Conservation (phyloP, 768 basidiomycete species). For the Leccinum uliginosum region DNA sequence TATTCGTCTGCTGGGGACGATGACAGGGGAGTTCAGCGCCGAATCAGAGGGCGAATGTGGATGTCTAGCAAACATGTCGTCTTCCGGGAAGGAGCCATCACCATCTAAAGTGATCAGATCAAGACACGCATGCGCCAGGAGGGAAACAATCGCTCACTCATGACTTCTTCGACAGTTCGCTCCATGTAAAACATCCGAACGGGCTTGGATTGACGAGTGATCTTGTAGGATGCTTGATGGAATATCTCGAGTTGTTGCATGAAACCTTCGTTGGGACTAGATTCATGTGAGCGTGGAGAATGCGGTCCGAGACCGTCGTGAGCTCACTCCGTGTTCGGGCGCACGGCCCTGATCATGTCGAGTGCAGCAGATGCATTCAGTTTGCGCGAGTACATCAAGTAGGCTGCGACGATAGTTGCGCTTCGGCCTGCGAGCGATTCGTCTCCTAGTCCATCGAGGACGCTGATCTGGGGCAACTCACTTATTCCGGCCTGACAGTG, state of each 20-base stretch:
- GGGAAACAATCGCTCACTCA: slow-evolving; percentile 52
- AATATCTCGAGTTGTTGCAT: slow-evolving; percentile 77
- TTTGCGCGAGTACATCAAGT: slow-evolving; percentile 73
- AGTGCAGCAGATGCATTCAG: slow-evolving; percentile 60
- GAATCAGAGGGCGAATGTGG: slow-evolving; percentile 65
- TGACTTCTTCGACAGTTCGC: slow-evolving; percentile 64
- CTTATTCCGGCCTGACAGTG: slow-evolving; percentile 91
- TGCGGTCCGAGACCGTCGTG: neutral
- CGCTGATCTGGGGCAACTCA: slow-evolving; percentile 36
- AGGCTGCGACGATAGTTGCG: slow-evolving; percentile 81
- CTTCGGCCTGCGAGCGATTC: slow-evolving; percentile 58
- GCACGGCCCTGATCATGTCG: slow-evolving; percentile 56
- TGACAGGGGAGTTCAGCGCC: slow-evolving; percentile 53
- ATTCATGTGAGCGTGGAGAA: neutral
- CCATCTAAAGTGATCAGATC: slow-evolving; percentile 49
- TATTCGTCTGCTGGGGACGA: slow-evolving; percentile 57
- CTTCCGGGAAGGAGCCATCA: slow-evolving; percentile 59
- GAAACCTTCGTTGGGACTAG: slow-evolving; percentile 85
- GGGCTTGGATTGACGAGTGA: slow-evolving; percentile 61
- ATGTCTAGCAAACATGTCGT: slow-evolving; percentile 73
- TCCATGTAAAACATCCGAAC: slow-evolving; percentile 85
- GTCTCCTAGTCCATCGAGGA: neutral
- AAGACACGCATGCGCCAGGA: neutral
- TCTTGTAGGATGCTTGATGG: slow-evolving; percentile 64
- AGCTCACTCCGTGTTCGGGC: slow-evolving; percentile 72